phyloP scores from a whole-genome alignment of 352 stramenopile species.

The Phytopythium delawarense region DNA sequence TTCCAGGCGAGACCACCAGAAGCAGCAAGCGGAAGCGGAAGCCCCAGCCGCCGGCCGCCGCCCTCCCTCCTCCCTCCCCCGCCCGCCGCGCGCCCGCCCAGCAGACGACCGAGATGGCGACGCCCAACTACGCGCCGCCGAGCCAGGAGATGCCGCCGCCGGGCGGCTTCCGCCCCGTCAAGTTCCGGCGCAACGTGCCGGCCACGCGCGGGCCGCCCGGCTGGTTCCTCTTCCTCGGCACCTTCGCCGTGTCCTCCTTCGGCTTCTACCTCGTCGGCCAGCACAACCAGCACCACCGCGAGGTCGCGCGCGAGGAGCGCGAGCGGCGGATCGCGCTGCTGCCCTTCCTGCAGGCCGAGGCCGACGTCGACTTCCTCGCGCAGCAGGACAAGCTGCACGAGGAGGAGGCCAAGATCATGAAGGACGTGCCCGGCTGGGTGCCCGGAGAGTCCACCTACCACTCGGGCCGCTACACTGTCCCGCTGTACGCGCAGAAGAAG shows the following conservation, averaged over 20 bases:
- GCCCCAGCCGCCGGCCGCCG: slow-evolving; percentile 3
- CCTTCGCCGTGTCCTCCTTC: slow-evolving; percentile 64
- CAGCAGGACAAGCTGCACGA: slow-evolving; percentile 86
- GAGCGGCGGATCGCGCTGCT: slow-evolving; percentile 91
- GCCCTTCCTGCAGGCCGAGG: slow-evolving; percentile 94
- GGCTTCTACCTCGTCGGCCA: slow-evolving; percentile 78
- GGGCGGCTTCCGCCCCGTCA: slow-evolving; percentile 70
- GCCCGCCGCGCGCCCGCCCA: neutral
- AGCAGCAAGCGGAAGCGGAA: neutral
- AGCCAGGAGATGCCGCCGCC: slow-evolving; percentile 84
- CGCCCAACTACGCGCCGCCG: slow-evolving; percentile 65
- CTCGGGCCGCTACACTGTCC: slow-evolving; percentile 76
- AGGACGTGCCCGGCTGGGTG: slow-evolving; percentile 91
- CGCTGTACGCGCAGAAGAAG: slow-evolving; percentile 79
- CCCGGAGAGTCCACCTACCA: slow-evolving; percentile 88
- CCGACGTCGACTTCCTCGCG: slow-evolving; percentile 89
- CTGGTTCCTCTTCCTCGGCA: slow-evolving; percentile 74
- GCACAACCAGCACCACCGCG: slow-evolving; percentile 69
- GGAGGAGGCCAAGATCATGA: slow-evolving; percentile 94
- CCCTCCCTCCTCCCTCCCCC: neutral
- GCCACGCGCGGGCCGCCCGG: slow-evolving; percentile 66
- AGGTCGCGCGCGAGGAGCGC: slow-evolving; percentile 79
- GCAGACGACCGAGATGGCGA: slow-evolving; percentile 45
- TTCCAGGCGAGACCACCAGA: slow-evolving; percentile 9
- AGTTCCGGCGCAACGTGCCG: slow-evolving; percentile 61